These are phyloP conservation scores for Dioszegia hungarica DNA, from an alignment of 768 basidiomycete species.

Conservation along the genomic window DNA sequence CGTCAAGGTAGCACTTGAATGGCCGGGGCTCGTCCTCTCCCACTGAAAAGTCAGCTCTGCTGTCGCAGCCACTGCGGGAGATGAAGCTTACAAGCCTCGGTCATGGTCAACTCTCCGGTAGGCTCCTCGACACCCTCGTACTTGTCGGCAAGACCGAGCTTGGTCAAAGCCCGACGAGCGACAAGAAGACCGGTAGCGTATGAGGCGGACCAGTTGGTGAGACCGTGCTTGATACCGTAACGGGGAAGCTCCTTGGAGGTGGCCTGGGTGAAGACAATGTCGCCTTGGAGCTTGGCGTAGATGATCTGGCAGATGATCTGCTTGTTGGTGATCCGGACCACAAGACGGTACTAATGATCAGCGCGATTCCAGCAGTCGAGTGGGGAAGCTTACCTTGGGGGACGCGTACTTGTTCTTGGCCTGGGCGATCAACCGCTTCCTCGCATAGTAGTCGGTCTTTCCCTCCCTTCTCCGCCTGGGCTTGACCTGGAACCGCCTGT, in stretches of 20 bases:
- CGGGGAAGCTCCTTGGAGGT: slow-evolving; percentile 84
- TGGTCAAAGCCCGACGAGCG: slow-evolving; percentile 89
- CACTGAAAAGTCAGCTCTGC: slow-evolving; percentile 41
- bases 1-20: slow-evolving; percentile 99
- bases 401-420: slow-evolving; percentile 99
- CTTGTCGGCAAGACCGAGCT: slow-evolving; percentile 95
- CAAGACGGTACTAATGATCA: slow-evolving; percentile 55
- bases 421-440: slow-evolving; percentile 93
- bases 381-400: slow-evolving; percentile 59
- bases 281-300: slow-evolving; percentile 96
- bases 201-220: slow-evolving; percentile 98
- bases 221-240: slow-evolving; percentile 96
- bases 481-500: slow-evolving; percentile 82
- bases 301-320: slow-evolving; percentile 83
- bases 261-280: slow-evolving; percentile 84
- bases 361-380: background rate
- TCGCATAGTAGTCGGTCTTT: slow-evolving; percentile 99
- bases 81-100: slow-evolving; percentile 57
- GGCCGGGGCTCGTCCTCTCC: slow-evolving; percentile 93
- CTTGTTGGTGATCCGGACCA: slow-evolving; percentile 98
- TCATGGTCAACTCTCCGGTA: slow-evolving; percentile 74
- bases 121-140: slow-evolving; percentile 92
- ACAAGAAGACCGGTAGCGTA: slow-evolving; percentile 95
- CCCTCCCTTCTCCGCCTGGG: slow-evolving; percentile 96
- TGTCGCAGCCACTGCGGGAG: too few relatives aligned